Evolutionary conservation across 805 yeast genomes (phyloP), one percentile per base, ranked within the genome.

Genomic region (Citeromyces nyonsensis): DNA sequence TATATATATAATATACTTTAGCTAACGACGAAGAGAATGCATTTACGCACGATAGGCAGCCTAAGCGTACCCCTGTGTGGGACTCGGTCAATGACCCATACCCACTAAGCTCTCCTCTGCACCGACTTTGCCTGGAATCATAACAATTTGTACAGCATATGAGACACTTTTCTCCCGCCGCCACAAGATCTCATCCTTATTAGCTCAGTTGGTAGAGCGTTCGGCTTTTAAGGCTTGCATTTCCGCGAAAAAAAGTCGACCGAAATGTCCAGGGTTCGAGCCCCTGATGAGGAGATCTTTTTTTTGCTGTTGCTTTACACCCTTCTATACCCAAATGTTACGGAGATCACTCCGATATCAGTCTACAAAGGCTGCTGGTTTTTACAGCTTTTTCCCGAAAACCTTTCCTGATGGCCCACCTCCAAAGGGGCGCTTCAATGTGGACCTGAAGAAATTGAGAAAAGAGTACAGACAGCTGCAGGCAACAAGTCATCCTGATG

Each of bases 401-500:
- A 72, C 85, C 0, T 75, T 83, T 38, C 77, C 82, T 0, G 35
- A 60, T 2, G 76, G 76, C 1, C 69, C 74, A 2, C 84, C 85
- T 3, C 78, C 79, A 1, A 37, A 43, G 2, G 75, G 74, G 15
- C 50, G 63, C 24, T 88, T 84, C 54, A 44, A 49, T 2, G 52
- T 84, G 4, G 73, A 83, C 44, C 44, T 59, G 10, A 56, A 61
- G 31, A 44, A 54, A 11, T 61, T 88, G 31, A 66, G 94, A 33
- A 66, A 71, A 36, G 97, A 91, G 49, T 88, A 73, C 49, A 57
- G 94, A 26, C 40, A 45, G 6, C 56, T 85, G 22, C 97, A 88
- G 51, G 68, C 79, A 25, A 60, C 64, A 36, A 63, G 68, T 31
- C 98, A 88, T 48, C 98, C 98, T 0, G 98, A 88, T 55, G 59